Evolutionary conservation across 805 yeast genomes (phyloP), one percentile per base, ranked within the genome.

Genomic region (Myxozyma neotropica): DNA sequence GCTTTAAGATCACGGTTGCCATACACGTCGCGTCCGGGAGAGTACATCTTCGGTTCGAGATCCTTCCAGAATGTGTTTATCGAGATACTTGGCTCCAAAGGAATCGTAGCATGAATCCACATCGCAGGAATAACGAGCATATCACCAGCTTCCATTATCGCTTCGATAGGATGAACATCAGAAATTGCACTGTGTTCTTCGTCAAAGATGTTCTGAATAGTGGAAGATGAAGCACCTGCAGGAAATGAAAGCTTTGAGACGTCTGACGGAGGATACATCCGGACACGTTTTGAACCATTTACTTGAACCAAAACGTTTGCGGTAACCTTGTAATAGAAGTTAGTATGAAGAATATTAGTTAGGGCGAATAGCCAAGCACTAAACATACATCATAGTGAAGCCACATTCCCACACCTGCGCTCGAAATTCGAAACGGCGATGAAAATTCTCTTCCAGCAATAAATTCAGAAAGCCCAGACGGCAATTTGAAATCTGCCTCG

Each of bases 101-200:
- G 71, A n/a, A 58, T 58, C 12, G 75, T 72, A 23, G 78, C 76
- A 59, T 75, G 77, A 3, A 74, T 61, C 78, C 78, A 75, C 68
- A 72, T 63, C 3, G 77, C 58, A 8, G 78, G 78, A 33, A 75
- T 69, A 49, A 69, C 72, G 8, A 76, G 43, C 23, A 74, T 64
- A 57, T 76, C 79, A 4, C 78, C 77, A 1, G 78, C 75, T 13
- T 65, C 31, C 72, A 75, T 68, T 17, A 61, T 51, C 21, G 66
- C 56, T 53, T 74, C 76, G 29, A 64, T 56, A 4, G 77, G 75
- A 24, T 67, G 69, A 27, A 70, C 50, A 33, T 47, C 47, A 39
- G 56, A 35, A 49, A 54, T 48, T 38, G 33, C 54, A 46, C 17
- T n/a, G 33, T 35, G 23, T 13, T 53, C 42, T 7, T 60, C 64